Percentiles rank a stretch among this genome's conserved stretches.
Conservation (phyloP, 768 basidiomycete genomes). For the Auricularia cornea region DNA sequence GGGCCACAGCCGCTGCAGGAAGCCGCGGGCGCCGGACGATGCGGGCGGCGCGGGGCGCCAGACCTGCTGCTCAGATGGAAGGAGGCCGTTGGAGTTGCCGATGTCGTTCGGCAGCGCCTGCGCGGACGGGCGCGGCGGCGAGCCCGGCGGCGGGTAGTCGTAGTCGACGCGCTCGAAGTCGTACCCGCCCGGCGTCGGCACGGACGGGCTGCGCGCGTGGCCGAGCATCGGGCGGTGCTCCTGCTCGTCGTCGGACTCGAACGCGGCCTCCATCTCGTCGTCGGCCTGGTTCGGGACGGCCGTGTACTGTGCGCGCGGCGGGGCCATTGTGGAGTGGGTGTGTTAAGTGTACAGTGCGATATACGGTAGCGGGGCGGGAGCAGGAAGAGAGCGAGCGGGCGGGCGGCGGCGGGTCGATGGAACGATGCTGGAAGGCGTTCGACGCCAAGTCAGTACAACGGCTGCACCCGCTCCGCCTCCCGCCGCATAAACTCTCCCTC, state of each 20-base stretch:
- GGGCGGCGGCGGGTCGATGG: no score
- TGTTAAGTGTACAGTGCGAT: no score
- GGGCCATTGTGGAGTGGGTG: neutral
- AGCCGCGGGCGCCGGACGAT: constrained; percentile 35
- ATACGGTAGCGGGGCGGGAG: no score
- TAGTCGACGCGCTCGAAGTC: constrained; percentile 77
- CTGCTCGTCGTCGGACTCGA: neutral
- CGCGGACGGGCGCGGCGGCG: constrained; percentile 55
- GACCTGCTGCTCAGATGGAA: constrained; percentile 43
- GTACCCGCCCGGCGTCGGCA: constrained; percentile 41
- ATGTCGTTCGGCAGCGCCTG: constrained; percentile 54
- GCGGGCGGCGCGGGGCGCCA: constrained; percentile 21
- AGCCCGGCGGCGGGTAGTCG: constrained; percentile 71
- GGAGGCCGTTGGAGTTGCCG: constrained; percentile 63
- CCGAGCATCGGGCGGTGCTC: neutral
- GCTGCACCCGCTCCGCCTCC: neutral
- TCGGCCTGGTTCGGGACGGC: neutral
- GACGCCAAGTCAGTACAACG: neutral
- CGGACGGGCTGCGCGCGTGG: neutral
- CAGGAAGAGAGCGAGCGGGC: no score
- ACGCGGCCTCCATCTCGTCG: constrained; percentile 1
- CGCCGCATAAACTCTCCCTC: no score
- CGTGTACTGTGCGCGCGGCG: neutral
- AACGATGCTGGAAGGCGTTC: neutral
- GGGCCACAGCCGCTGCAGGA: constrained; percentile 55